Evolutionary conservation across 2,329 filamentous ascomycete species (phyloP), one percentile per base, ranked within the genome.

Genomic region (Pseudopithomyces chartarum): DNA sequence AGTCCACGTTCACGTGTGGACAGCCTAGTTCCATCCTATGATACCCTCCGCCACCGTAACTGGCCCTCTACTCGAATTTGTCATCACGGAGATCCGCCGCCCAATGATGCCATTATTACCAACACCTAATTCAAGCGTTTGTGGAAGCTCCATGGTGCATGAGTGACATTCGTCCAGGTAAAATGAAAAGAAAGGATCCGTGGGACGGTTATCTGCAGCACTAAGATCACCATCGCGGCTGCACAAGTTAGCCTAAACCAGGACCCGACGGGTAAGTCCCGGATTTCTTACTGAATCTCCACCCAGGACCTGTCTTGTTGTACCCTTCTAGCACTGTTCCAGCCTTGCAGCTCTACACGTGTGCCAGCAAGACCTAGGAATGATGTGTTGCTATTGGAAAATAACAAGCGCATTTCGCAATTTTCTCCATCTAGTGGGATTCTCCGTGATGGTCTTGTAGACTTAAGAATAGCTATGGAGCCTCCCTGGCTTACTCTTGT

Each of bases 11-110:
- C n/a, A n/a, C 22, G 1, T 4, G 23, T 15, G 5, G 23, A 12
- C 22, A 34, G n/a, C 23, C 67, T 45, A 75, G 52, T 75, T 75
- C 71, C 72, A 75, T 2, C 72, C 73, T 49, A 73, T 66, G 11
- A 75, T 67, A 0, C 72, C 73, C 51, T 74, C 69, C 0, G 71
- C 72, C 0, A 75, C 44, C 0, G 57, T 63, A 49, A 63, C 36
- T 2, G 64, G 60, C 1, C 61, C 68, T 19, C 51, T 54, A 7
- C 26, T 58, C 23, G 65, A 66, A 10, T 63, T 61, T 0, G 55
- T 68, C 68, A 75, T 68, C 0, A 75, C 59, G 2, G 68, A 70
- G 0, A 75, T 59, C 19, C 68, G 65, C n/a, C 73, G 58, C 13
- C 73, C 73, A 10, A 75, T 65, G n/a, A 75, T 68, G 0, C 73